Conservation (phyloP, 2,329 filamentous ascomycete genomes). For the Alternaria consortialis region DNA sequence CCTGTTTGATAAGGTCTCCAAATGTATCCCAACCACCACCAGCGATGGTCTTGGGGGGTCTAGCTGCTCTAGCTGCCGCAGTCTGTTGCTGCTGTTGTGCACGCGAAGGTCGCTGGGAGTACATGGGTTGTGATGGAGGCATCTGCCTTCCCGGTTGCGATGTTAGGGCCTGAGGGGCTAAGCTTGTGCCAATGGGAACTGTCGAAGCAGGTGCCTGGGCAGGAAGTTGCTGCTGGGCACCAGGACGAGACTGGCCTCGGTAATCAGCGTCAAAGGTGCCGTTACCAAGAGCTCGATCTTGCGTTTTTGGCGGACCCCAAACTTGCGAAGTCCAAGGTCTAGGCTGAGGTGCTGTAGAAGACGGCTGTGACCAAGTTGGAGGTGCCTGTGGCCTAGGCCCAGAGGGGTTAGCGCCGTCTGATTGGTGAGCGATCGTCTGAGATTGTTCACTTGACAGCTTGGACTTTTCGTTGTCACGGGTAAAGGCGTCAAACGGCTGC, state of each 20-base stretch:
- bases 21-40: slow-evolving; percentile 47
- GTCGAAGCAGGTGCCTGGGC: slow-evolving; percentile 35
- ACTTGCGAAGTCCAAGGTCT: slow-evolving; percentile 63
- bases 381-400: slow-evolving; percentile 39
- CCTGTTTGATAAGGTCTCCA: slow-evolving; percentile 39
- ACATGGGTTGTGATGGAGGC: slow-evolving; percentile 33
- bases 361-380: slow-evolving; percentile 41
- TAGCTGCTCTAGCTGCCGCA: slow-evolving; percentile 24
- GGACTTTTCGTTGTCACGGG: slow-evolving; percentile 31
- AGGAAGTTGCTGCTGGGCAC: slow-evolving; percentile 39
- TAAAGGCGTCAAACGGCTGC: slow-evolving; percentile 29
- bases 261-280: slow-evolving; percentile 76
- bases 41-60: slow-evolving; percentile 43
- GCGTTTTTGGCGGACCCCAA: slow-evolving; percentile 75
- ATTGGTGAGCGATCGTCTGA: slow-evolving; percentile 26
- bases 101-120: slow-evolving; percentile 26
- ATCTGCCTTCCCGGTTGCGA: slow-evolving; percentile 28
- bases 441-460: slow-evolving; percentile 28
- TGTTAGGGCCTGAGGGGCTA: slow-evolving; percentile 28
- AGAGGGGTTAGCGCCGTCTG: slow-evolving; percentile 27
- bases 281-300: slow-evolving; percentile 76
- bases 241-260: slow-evolving; percentile 56
- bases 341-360: slow-evolving; percentile 35
- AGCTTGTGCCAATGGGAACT: slow-evolving; percentile 34
- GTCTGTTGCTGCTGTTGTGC: slow-evolving; percentile 19